Evolutionary conservation across 495 filamentous ascomycete genomes (phyloP).

Genomic region (Pseudevernia furfuracea): DNA sequence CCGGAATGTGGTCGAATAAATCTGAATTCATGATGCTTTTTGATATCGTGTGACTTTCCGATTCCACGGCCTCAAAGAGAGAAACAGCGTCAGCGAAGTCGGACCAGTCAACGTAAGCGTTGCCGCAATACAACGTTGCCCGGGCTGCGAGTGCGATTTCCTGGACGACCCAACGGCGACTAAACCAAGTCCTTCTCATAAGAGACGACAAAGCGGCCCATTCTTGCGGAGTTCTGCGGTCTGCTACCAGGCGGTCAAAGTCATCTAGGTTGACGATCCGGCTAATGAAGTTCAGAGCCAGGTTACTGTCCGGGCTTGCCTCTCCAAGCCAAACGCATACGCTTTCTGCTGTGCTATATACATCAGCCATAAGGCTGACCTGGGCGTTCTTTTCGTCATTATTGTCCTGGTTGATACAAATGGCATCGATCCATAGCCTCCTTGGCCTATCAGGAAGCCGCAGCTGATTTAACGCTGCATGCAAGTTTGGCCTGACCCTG

Average conservation of each 20-base stretch:
- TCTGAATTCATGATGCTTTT: background rate
- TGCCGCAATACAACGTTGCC: constrained; percentile 2
- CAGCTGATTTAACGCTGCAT: constrained; percentile 27
- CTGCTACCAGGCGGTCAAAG: constrained; percentile 22
- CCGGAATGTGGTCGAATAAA: constrained; percentile 12
- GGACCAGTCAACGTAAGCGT: background rate
- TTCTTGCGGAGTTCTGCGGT: constrained; percentile 17
- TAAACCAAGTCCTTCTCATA: constrained; percentile 34
- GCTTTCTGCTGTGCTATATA: constrained; percentile 26
- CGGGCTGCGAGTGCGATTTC: constrained; percentile 32
- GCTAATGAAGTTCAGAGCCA: constrained; percentile 19
- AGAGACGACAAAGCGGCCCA: constrained; percentile 29
- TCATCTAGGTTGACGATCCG: constrained; percentile 18
- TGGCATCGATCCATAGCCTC: constrained; percentile 31
- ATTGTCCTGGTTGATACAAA: constrained; percentile 33
- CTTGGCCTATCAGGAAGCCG: constrained; percentile 25
- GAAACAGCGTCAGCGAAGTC: constrained; percentile 13
- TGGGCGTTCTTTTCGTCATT: constrained; percentile 29
- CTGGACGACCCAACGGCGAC: constrained; percentile 35
- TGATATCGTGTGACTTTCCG: background rate
- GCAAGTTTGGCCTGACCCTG: constrained; percentile 27
- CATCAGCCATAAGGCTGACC: constrained; percentile 29
- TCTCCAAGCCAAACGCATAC: constrained; percentile 31
- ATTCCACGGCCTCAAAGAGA: constrained; percentile 2
- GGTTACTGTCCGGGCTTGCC: constrained; percentile 13